These are phyloP conservation scores for Anthracocystis panici-leucophaei DNA, from an alignment of 1,284 basidiomycete genomes.

Conservation along the genomic window DNA sequence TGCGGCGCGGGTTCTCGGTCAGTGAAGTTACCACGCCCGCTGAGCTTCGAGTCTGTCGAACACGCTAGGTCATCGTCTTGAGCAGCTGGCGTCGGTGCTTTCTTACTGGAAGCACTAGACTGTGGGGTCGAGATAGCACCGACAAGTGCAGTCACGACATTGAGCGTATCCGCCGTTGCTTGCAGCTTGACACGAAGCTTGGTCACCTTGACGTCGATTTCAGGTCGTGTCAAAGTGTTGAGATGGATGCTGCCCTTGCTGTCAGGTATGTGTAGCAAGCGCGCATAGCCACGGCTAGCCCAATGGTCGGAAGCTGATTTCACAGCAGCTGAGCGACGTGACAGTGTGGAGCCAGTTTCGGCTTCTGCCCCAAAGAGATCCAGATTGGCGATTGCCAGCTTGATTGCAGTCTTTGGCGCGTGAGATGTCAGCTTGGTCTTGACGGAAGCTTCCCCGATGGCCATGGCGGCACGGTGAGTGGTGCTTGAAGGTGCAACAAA, in stretches of 20 bases:
- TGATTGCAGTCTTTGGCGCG: conserved; percentile 49
- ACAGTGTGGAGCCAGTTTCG: neutral
- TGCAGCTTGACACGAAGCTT: conserved; percentile 45
- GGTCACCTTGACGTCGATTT: conserved; percentile 56
- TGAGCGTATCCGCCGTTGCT: conserved; percentile 56
- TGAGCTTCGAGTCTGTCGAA: neutral
- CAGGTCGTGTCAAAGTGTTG: conserved; percentile 57
- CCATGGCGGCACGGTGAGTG: conserved; percentile 34
- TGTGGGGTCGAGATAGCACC: conserved; percentile 7
- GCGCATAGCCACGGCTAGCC: conserved; percentile 33
- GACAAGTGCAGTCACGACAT: conserved; percentile 25
- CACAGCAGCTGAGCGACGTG: neutral
- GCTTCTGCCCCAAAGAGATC: conserved; percentile 37
- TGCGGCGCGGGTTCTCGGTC: neutral
- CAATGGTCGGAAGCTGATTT: conserved; percentile 43
- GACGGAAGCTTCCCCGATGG: conserved; percentile 50
- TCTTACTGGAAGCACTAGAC: neutral
- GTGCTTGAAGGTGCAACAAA: conserved; percentile 28
- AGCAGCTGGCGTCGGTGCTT: neutral
- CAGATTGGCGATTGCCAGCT: conserved; percentile 37
- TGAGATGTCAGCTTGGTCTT: conserved; percentile 56
- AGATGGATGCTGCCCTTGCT: conserved; percentile 41
- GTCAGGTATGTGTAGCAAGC: conserved; percentile 69
- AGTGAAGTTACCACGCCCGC: neutral
- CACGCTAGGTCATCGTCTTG: neutral